These are phyloP conservation scores for Globisporangium cylindrosporum DNA, from an alignment of 352 stramenopile species.

Conservation along the genomic window DNA sequence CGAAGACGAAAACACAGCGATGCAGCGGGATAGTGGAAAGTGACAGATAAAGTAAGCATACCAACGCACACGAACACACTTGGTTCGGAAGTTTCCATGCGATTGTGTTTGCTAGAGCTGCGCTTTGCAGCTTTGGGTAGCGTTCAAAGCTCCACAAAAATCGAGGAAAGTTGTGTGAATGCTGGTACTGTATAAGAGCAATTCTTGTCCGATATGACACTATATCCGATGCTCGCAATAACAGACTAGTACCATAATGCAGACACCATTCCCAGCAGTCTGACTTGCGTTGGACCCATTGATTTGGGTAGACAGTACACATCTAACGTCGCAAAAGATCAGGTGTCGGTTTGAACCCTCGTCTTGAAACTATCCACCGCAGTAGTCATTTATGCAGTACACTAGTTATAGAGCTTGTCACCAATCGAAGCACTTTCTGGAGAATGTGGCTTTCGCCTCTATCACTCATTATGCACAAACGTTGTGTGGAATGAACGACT, in stretches of 20 bases:
- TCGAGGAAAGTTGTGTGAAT: background rate
- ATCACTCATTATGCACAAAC: background rate
- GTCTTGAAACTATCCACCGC: background rate
- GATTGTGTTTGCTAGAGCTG: background rate
- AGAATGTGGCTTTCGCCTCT: background rate
- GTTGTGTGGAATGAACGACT: background rate
- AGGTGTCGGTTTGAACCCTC: too few relatives aligned
- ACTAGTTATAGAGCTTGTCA: background rate
- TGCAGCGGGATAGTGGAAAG: too few relatives aligned
- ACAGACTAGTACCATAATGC: background rate
- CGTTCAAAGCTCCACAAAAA: background rate
- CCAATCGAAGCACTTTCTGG: background rate
- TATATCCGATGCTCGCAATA: background rate
- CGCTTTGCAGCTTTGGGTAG: background rate
- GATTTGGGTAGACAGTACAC: too few relatives aligned
- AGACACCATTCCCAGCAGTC: too few relatives aligned
- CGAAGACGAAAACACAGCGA: too few relatives aligned
- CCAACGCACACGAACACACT: too few relatives aligned
- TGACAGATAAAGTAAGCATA: too few relatives aligned
- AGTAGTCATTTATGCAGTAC: background rate
- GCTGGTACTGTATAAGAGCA: too few relatives aligned
- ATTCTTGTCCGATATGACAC: background rate
- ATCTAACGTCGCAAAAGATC: too few relatives aligned
- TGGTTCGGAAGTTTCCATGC: background rate
- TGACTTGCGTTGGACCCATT: too few relatives aligned